Evolutionary conservation across 345 rosid genomes (phyloP).

Genomic region (Bruguiera parviflora): DNA sequence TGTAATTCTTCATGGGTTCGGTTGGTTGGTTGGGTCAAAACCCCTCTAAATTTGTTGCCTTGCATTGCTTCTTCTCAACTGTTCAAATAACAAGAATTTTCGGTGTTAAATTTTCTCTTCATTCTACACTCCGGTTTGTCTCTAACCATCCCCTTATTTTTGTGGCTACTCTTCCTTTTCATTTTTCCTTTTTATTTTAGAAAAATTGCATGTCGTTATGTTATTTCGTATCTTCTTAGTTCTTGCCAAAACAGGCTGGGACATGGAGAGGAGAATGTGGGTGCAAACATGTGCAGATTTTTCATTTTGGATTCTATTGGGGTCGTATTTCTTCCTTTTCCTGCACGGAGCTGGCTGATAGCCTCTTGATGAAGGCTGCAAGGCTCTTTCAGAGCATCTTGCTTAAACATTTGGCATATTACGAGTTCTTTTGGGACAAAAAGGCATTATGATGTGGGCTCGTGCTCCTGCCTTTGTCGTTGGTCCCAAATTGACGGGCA

Average conservation of each 20-base stretch:
- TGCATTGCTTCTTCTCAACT: constrained; percentile 37
- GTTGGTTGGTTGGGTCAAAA: constrained; percentile 42
- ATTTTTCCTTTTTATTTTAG: background rate
- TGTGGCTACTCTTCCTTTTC: background rate
- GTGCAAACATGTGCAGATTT: constrained; percentile 4
- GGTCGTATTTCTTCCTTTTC: constrained; percentile 17
- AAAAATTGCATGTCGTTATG: background rate
- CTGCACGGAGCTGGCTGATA: constrained; percentile 20
- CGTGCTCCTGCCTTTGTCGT: constrained; percentile 14
- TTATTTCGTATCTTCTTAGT: background rate
- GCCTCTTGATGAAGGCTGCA: constrained; percentile 18
- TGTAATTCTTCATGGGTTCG: constrained; percentile 40
- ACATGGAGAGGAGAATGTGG: constrained; percentile 14
- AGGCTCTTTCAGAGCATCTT: constrained; percentile 15
- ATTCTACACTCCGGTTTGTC: background rate
- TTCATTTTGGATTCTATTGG: constrained; percentile 13
- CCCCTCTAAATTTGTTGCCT: constrained; percentile 42
- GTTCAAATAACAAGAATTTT: constrained; percentile 44
- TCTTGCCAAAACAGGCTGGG: constrained; percentile 22
- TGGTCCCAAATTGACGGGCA: constrained; percentile 16
- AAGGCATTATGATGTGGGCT: constrained; percentile 22
- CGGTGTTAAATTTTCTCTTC: constrained; percentile 10
- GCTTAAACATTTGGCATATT: constrained; percentile 22
- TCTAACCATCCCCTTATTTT: constrained; percentile 3
- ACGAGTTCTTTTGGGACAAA: constrained; percentile 13